Conservation (phyloP, 2,329 filamentous ascomycete species). For the Atkinsonella texensis region DNA sequence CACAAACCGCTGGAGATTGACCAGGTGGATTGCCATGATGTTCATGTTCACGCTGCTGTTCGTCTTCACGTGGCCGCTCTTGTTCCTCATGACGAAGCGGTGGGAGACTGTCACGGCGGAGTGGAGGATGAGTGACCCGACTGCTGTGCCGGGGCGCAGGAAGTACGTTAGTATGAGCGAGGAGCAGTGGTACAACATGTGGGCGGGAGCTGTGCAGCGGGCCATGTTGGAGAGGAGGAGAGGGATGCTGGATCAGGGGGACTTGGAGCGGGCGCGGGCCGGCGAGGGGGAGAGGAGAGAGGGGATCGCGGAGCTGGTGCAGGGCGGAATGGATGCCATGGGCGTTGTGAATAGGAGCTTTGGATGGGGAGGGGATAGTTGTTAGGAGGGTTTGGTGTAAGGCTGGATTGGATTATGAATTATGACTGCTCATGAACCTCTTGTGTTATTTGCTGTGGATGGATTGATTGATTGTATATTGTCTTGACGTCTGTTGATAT, state of each 20-base stretch:
- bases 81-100: constrained; percentile 54
- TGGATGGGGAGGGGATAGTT: constrained; percentile 34
- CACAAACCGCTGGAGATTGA: constrained; percentile 54
- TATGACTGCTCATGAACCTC: background rate
- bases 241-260: constrained; percentile 42
- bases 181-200: constrained; percentile 50
- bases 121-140: constrained; percentile 33
- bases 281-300: constrained; percentile 22
- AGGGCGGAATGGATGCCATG: constrained; percentile 38
- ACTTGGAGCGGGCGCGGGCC: constrained; percentile 32
- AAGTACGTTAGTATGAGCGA: constrained; percentile 43
- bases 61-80: constrained; percentile 58
- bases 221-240: constrained; percentile 47
- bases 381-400: background rate
- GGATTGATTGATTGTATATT: background rate
- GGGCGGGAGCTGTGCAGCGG: constrained; percentile 46
- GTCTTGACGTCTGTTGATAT: too few relatives aligned
- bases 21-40: constrained; percentile 48
- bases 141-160: constrained; percentile 20
- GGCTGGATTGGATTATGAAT: background rate
- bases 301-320: constrained; percentile 31
- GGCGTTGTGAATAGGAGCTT: constrained; percentile 39
- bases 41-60: constrained; percentile 57
- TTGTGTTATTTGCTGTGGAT: too few relatives aligned
- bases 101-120: constrained; percentile 52